Conservation (phyloP, 2,329 filamentous ascomycete species). For the Pseudophaeomoniella oleicola region DNA sequence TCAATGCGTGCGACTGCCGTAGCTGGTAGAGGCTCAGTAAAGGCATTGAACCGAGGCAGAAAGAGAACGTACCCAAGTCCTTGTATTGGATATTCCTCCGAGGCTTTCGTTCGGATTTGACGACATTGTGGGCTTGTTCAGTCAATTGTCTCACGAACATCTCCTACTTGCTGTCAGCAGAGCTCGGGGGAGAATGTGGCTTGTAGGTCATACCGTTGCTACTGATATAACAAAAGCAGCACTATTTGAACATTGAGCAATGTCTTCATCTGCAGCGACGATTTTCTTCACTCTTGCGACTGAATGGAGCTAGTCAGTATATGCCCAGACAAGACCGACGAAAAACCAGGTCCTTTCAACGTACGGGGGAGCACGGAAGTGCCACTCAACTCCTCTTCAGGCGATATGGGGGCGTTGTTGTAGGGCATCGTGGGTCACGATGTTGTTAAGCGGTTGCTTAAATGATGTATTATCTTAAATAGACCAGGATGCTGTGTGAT, state of each 20-base stretch:
- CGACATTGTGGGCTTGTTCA: conserved; percentile 70
- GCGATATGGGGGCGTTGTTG: conserved; percentile 72
- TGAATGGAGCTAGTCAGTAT: conserved; percentile 24
- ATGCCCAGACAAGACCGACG: neutral
- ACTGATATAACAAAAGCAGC: conserved; percentile 88
- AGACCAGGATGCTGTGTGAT: too few relatives aligned
- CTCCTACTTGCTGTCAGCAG: conserved; percentile 41
- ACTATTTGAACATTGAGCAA: conserved; percentile 76
- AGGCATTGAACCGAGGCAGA: neutral
- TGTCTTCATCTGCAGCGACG: conserved; percentile 73
- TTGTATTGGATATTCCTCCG: conserved; percentile 91
- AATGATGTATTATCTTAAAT: too few relatives aligned
- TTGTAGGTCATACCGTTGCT: conserved; percentile 49
- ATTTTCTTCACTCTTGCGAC: conserved; percentile 95
- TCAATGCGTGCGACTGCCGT: conserved; percentile 77
- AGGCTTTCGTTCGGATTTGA: conserved; percentile 82
- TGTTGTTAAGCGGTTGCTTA: too few relatives aligned
- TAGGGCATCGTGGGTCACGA: conserved; percentile 55
- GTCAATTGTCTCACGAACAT: conserved; percentile 91
- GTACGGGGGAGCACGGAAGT: conserved; percentile 72
- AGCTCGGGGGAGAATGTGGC: conserved; percentile 3
- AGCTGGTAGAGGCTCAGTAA: conserved; percentile 37
- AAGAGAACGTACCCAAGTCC: conserved; percentile 54
- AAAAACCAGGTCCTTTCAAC: conserved; percentile 18
- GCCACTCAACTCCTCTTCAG: conserved; percentile 68